Evolutionary conservation across 2,329 filamentous ascomycete genomes (phyloP).

Genomic region (Sporothrix variecibatus): DNA sequence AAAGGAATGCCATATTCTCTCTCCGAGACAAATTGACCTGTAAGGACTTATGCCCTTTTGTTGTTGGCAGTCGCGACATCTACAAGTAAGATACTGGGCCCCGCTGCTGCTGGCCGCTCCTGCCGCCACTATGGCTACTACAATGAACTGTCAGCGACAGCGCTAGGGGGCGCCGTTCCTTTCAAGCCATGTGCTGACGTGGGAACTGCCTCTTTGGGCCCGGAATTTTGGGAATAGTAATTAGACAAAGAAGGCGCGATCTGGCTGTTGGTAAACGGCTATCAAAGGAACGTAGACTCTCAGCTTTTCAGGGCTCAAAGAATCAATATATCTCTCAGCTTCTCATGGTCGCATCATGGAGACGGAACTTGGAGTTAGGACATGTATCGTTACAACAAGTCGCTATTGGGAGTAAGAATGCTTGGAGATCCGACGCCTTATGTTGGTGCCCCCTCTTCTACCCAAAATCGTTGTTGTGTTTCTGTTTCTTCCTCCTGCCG

Average conservation of each 20-base stretch:
- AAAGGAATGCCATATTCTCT: not conserved
- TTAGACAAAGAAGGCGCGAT: not conserved
- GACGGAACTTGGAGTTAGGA: not conserved
- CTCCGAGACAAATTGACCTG: not conserved
- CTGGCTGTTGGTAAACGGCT: not conserved
- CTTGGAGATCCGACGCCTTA: constrained; percentile 1
- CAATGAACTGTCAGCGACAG: not conserved
- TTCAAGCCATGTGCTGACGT: not conserved
- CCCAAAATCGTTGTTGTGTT: not conserved
- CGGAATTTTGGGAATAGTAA: not conserved
- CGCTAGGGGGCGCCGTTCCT: not conserved
- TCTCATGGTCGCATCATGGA: not conserved
- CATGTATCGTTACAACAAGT: not conserved
- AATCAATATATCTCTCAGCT: not conserved
- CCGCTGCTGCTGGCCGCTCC: not conserved
- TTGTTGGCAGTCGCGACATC: not conserved
- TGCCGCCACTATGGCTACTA: constrained; percentile 1
- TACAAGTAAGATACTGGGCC: not conserved
- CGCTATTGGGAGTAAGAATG: not conserved
- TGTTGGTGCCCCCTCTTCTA: not conserved
- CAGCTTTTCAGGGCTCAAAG: not conserved
- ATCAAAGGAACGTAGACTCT: not conserved
- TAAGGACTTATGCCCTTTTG: not conserved
- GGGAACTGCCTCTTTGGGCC: not conserved
- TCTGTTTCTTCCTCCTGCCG: not conserved